These are phyloP conservation scores for Geoglossum glabrum DNA, from an alignment of 495 filamentous ascomycete genomes.

Conservation along the genomic window DNA sequence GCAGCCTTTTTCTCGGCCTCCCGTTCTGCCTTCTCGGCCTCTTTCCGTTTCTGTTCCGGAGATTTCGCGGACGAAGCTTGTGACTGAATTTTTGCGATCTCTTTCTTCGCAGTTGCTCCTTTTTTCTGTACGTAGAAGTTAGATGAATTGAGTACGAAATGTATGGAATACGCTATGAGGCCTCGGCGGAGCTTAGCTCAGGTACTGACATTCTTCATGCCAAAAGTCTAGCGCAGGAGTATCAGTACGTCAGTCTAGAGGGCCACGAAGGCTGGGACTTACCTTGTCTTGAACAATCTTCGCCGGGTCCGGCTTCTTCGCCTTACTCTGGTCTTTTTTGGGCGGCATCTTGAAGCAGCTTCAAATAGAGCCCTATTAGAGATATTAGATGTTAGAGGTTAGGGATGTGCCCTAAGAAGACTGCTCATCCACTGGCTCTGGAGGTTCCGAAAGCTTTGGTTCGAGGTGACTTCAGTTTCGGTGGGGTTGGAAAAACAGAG, in stretches of 20 bases:
- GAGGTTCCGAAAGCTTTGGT: background rate
- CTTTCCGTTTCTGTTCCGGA: conserved; percentile 71
- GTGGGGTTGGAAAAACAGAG: background rate
- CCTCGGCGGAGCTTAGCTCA: conserved; percentile 5
- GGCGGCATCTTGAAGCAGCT: conserved; percentile 54
- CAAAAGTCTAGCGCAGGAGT: conserved; percentile 45
- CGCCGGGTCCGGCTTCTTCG: conserved; percentile 40
- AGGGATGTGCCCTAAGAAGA: background rate
- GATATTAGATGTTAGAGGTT: background rate
- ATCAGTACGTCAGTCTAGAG: conserved; percentile 8
- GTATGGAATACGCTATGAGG: background rate
- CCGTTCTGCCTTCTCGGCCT: conserved; percentile 66
- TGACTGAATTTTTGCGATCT: conserved; percentile 61
- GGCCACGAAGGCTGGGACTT: conserved; percentile 9
- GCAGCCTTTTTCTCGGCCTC: conserved; percentile 80
- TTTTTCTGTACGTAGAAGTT: conserved; percentile 45
- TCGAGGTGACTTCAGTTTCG: background rate
- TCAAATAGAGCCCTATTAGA: background rate
- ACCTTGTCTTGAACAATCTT: conserved; percentile 75
- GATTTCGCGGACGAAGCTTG: conserved; percentile 50
- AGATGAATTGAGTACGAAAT: background rate
- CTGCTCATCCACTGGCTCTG: background rate
- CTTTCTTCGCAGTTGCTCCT: conserved; percentile 69
- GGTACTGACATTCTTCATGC: conserved; percentile 79
- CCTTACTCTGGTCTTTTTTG: conserved; percentile 46